These are phyloP conservation scores for Prunus armeniaca DNA, from an alignment of 306 rosid genomes.

Conservation along the genomic window DNA sequence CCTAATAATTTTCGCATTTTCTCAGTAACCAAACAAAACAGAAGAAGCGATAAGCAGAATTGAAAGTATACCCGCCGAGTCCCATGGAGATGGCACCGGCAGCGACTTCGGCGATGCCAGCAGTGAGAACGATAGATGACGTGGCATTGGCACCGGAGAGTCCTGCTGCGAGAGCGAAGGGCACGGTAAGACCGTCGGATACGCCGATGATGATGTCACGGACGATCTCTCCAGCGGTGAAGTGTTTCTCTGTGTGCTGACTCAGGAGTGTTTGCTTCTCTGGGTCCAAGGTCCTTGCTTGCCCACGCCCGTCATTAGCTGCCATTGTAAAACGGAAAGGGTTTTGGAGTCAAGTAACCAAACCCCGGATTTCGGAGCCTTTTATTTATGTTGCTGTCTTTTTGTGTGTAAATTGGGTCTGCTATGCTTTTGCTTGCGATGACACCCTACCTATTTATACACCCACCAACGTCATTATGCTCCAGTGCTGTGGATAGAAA, in stretches of 20 bases:
- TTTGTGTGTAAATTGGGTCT: neutral
- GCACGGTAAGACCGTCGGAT: slow-evolving; percentile 46
- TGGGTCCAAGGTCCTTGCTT: slow-evolving; percentile 5
- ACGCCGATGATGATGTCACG: slow-evolving; percentile 45
- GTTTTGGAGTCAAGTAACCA: neutral
- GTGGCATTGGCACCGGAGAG: slow-evolving; percentile 44
- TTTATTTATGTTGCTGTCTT: slow-evolving; percentile 3
- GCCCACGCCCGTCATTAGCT: neutral
- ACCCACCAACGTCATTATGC: too few species aligned
- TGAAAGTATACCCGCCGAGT: slow-evolving; percentile 34
- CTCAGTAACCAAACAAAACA: neutral
- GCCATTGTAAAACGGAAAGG: neutral
- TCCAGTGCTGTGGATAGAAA: too few species aligned
- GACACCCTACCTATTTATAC: too few species aligned
- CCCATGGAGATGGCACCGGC: slow-evolving; percentile 52
- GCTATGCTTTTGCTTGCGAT: too few species aligned
- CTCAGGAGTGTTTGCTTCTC: slow-evolving; percentile 31
- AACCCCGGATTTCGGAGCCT: neutral
- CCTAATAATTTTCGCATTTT: neutral
- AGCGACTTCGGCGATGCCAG: slow-evolving; percentile 46
- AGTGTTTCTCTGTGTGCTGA: slow-evolving; percentile 39
- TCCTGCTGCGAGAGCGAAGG: slow-evolving; percentile 45
- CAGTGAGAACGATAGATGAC: slow-evolving; percentile 41
- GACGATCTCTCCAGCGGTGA: slow-evolving; percentile 39
- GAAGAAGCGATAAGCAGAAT: neutral